Evolutionary conservation across 2,329 filamentous ascomycete species (phyloP).

Genomic region (Xylariaceae sp.): DNA sequence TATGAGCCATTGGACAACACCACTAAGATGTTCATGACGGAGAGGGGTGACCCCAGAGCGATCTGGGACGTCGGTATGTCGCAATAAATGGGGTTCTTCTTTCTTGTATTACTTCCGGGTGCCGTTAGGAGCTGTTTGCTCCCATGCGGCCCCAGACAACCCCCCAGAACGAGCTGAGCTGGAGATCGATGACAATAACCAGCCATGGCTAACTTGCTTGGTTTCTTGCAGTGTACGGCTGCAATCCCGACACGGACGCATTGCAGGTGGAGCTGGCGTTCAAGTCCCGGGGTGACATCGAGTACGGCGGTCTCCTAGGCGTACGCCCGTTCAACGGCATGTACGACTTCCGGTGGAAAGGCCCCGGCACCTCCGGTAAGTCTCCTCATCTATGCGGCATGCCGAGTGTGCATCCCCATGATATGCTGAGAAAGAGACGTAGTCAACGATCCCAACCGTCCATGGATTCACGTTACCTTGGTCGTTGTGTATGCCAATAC

Average conservation of each 20-base stretch:
- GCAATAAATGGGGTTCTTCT: too few species aligned
- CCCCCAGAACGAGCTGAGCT: not conserved
- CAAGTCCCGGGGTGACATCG: slow-evolving; percentile 28
- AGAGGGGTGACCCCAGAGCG: slow-evolving; percentile 39
- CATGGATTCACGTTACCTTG: slow-evolving; percentile 18
- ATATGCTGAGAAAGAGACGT: slow-evolving; percentile 2
- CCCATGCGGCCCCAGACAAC: too few species aligned
- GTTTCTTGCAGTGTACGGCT: slow-evolving; percentile 31
- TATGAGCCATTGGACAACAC: slow-evolving; percentile 41
- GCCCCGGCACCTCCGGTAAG: slow-evolving; percentile 36
- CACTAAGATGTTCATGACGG: slow-evolving; percentile 45
- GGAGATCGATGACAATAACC: not conserved
- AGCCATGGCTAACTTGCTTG: not conserved
- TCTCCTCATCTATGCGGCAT: not conserved
- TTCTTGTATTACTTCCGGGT: too few species aligned
- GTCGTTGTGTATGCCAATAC: slow-evolving; percentile 11
- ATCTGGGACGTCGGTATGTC: slow-evolving; percentile 33
- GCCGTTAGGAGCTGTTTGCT: too few species aligned
- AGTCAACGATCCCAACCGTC: slow-evolving; percentile 20
- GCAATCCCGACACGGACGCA: slow-evolving; percentile 38
- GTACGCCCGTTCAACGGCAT: slow-evolving; percentile 36
- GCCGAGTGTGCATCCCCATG: not conserved
- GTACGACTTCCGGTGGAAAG: slow-evolving; percentile 41
- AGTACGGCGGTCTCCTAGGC: slow-evolving; percentile 36
- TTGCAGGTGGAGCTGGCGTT: slow-evolving; percentile 37